Conservation (phyloP, 768 basidiomycete species). For the Pleurotus tuoliensis region DNA sequence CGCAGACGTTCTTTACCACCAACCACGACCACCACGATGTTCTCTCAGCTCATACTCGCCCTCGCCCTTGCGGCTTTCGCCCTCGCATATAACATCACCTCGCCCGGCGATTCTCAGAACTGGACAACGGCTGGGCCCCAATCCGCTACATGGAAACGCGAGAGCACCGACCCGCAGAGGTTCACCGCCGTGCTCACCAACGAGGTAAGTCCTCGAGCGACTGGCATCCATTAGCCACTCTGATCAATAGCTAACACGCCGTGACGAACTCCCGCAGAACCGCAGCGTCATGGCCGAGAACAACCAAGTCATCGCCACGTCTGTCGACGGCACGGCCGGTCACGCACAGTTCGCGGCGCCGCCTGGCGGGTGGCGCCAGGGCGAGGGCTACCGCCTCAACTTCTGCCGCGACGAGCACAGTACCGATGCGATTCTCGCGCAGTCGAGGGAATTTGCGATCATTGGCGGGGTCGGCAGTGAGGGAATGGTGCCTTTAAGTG, state of each 20-base stretch:
- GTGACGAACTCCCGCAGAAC: neutral
- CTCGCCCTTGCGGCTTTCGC: slow-evolving; percentile 51
- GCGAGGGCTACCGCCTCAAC: slow-evolving; percentile 66
- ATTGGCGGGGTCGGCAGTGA: no score
- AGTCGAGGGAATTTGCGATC: slow-evolving; percentile 60
- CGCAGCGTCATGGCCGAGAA: slow-evolving; percentile 23
- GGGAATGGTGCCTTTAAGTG: no score
- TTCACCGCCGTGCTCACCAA: slow-evolving; percentile 71
- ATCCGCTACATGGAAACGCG: slow-evolving; percentile 56
- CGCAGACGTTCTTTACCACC: slow-evolving; percentile 13
- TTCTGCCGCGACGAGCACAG: slow-evolving; percentile 49
- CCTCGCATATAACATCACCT: slow-evolving; percentile 57
- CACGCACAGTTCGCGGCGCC: slow-evolving; percentile 46
- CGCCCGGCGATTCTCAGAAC: slow-evolving; percentile 39
- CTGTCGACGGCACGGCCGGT: slow-evolving; percentile 46
- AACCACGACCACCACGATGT: slow-evolving; percentile 1
- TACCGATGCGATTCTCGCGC: slow-evolving; percentile 58
- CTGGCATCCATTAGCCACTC: neutral
- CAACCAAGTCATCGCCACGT: slow-evolving; percentile 49
- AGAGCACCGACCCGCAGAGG: slow-evolving; percentile 60
- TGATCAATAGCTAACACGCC: neutral
- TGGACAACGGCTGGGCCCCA: slow-evolving; percentile 61
- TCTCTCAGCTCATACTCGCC: slow-evolving; percentile 29
- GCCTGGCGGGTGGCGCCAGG: slow-evolving; percentile 62
- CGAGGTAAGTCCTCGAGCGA: slow-evolving; percentile 33